These are phyloP conservation scores for Sarcodon aspratus DNA, from an alignment of 768 basidiomycete genomes.

Conservation along the genomic window DNA sequence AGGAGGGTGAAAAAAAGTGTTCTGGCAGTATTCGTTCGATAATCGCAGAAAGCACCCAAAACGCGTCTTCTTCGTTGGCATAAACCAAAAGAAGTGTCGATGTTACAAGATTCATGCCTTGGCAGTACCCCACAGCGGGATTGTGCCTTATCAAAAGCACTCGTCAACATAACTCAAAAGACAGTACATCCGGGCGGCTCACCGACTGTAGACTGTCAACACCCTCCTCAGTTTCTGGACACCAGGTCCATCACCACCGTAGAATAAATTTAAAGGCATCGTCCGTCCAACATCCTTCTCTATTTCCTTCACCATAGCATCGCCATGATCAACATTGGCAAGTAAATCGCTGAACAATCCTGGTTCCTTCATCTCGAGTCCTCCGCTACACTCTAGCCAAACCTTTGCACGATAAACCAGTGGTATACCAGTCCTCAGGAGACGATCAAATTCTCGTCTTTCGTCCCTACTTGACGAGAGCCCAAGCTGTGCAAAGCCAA, in stretches of 20 bases:
- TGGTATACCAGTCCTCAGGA: conserved; percentile 83
- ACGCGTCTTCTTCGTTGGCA: conserved; percentile 94
- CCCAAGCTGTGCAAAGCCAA: conserved; percentile 88
- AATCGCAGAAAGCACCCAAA: conserved; percentile 87
- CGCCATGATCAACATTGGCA: conserved; percentile 32
- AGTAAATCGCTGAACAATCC: conserved; percentile 83
- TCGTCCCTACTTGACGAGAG: conserved; percentile 60
- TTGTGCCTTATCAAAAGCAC: conserved; percentile 54
- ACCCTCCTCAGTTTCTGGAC: conserved; percentile 87
- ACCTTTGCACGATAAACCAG: conserved; percentile 79
- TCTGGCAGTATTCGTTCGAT: conserved; percentile 83
- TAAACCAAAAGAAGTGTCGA: conserved; percentile 90
- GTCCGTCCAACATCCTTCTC: conserved; percentile 93
- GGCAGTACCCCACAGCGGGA: conserved; percentile 86
- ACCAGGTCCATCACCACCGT: conserved; percentile 92
- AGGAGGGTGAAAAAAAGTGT: conserved; percentile 87
- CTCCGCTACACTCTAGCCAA: conserved; percentile 92
- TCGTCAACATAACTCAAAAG: not conserved
- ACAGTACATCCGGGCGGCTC: conserved; percentile 15
- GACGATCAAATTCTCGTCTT: conserved; percentile 62
- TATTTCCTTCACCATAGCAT: conserved; percentile 62
- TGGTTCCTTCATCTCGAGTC: conserved; percentile 84
- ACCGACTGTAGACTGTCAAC: conserved; percentile 88
- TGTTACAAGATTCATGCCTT: conserved; percentile 92
- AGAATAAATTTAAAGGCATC: conserved; percentile 93